These are phyloP conservation scores for Penicillium corylophilum DNA, from an alignment of 2,329 filamentous ascomycete genomes.

Conservation along the genomic window DNA sequence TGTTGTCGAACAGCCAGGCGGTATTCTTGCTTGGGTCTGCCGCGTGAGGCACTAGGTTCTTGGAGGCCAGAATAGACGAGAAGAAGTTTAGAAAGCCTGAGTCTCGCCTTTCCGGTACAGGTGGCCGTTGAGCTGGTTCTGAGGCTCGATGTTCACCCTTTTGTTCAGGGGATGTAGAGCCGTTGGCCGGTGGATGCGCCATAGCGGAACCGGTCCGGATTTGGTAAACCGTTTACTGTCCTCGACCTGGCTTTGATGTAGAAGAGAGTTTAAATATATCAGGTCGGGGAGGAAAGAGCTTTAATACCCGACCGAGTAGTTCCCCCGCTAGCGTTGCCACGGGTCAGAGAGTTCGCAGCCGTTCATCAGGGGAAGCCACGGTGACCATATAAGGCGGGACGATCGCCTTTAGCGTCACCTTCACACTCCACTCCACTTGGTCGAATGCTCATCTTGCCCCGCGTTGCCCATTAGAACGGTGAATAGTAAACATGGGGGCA, in stretches of 20 bases:
- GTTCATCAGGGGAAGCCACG: constrained; percentile 18
- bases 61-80: constrained; percentile 35
- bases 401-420: constrained; percentile 20
- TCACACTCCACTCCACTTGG: constrained; percentile 14
- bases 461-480: not conserved
- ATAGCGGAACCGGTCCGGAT: constrained; percentile 9
- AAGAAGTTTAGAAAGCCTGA: constrained; percentile 24
- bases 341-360: constrained; percentile 2
- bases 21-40: constrained; percentile 65
- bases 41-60: constrained; percentile 59
- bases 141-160: not conserved
- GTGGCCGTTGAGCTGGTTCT: not conserved
- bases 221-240: not conserved
- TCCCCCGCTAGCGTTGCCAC: not conserved
- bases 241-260: not conserved
- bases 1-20: constrained; percentile 90
- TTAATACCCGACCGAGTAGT: not conserved
- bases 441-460: not conserved
- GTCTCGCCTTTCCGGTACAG: constrained; percentile 12
- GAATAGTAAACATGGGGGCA: not conserved
- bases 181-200: constrained; percentile 12
- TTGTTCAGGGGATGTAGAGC: constrained; percentile 6
- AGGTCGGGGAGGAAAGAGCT: not conserved
- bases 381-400: constrained; percentile 22
- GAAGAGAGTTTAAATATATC: not conserved